These are phyloP conservation scores for Ambrosia artemisiifolia DNA, from an alignment of 129 eudicot species.

Conservation along the genomic window DNA sequence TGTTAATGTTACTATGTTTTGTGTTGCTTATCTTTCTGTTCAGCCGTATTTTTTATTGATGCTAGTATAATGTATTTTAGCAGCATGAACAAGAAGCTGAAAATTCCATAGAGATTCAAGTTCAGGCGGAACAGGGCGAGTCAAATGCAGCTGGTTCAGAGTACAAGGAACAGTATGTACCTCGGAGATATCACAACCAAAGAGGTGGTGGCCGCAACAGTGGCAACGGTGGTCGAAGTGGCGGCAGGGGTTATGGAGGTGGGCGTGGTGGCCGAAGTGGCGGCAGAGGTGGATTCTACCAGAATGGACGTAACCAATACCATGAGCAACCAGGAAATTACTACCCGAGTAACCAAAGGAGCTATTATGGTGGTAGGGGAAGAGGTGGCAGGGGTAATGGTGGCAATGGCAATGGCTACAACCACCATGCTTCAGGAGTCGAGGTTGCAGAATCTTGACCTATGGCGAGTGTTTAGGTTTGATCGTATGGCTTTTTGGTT, in stretches of 20 bases:
- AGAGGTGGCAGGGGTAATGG: constrained; percentile 53
- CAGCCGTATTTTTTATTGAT: neutral
- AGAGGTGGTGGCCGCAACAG: constrained; percentile 57
- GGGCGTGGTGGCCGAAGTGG: constrained; percentile 80
- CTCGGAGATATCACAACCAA: constrained; percentile 52
- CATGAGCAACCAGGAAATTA: constrained; percentile 65
- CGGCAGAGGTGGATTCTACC: constrained; percentile 58
- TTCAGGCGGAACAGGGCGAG: constrained; percentile 30
- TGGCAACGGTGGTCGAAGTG: constrained; percentile 46
- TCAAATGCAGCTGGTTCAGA: constrained; percentile 40
- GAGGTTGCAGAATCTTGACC: constrained; percentile 41
- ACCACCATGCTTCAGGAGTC: constrained; percentile 32
- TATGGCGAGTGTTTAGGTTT: constrained; percentile 17
- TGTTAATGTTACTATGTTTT: neutral
- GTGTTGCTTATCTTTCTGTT: neutral
- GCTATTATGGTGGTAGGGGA: constrained; percentile 49
- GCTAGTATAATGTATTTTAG: neutral
- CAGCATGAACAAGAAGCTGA: constrained; percentile 50
- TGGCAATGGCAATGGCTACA: constrained; percentile 33
- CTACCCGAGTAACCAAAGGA: constrained; percentile 58
- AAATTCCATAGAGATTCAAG: constrained; percentile 33
- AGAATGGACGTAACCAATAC: constrained; percentile 73
- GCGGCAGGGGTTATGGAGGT: constrained; percentile 62
- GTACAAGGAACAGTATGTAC: constrained; percentile 44
- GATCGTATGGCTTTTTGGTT: constrained; percentile 9